A percentile compares a stretch with the other conserved stretches of the same genome.
Evolutionary conservation across 306 rosid species (phyloP).

Genomic region (Lathyrus sativus): DNA sequence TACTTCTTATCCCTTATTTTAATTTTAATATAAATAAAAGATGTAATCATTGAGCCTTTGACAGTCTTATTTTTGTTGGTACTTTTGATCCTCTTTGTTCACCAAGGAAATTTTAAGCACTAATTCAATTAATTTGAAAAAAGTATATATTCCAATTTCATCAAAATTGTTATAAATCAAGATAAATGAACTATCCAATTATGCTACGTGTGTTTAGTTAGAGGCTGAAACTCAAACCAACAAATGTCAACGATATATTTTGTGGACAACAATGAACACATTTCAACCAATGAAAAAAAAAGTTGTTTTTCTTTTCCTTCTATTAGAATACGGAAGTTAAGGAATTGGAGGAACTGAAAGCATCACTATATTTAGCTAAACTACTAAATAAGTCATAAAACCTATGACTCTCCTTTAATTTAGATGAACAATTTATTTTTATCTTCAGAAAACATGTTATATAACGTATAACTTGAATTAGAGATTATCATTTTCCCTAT

Average conservation of each 20-base stretch:
- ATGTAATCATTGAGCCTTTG: background rate
- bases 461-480: constrained; percentile 31
- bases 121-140: background rate
- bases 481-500: constrained; percentile 35
- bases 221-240: background rate
- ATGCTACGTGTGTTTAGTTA: constrained; percentile 12
- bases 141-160: too few species aligned
- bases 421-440: constrained; percentile 35
- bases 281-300: background rate
- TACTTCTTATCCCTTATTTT: background rate
- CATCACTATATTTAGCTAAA: constrained; percentile 34
- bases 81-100: background rate
- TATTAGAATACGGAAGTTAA: constrained; percentile 28
- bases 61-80: background rate
- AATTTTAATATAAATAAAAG: too few species aligned
- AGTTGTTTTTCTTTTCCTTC: background rate
- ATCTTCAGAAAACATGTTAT: background rate
- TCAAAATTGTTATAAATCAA: background rate
- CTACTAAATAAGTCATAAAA: constrained; percentile 27
- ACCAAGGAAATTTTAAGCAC: background rate
- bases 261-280: background rate
- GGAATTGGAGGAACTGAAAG: constrained; percentile 13
- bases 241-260: background rate
- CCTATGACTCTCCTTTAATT: constrained; percentile 33
- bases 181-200: background rate